Conservation (phyloP, 2,329 filamentous ascomycete genomes). For the Pezicula radicicola region DNA sequence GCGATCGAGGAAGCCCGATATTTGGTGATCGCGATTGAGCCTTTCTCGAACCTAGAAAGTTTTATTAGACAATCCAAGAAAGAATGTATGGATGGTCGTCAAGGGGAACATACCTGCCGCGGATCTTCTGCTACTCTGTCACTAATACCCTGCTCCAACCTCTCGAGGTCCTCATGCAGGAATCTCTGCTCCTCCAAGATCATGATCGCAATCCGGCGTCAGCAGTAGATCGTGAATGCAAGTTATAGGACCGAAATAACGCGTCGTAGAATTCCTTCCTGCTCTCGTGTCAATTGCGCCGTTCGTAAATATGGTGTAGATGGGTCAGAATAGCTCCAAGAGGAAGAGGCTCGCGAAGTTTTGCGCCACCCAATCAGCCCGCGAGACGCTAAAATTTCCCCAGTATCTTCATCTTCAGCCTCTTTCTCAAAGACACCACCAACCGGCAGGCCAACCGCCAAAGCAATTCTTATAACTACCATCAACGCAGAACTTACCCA, state of each 20-base stretch:
- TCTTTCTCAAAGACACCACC: slow-evolving; percentile 1
- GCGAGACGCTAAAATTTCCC: slow-evolving; percentile 13
- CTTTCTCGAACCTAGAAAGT: slow-evolving; percentile 73
- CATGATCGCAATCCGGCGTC: slow-evolving; percentile 46
- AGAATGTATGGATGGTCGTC: background rate
- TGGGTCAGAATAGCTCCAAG: background rate
- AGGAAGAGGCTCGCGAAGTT: background rate
- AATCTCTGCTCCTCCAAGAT: slow-evolving; percentile 90
- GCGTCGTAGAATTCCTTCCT: too few species aligned
- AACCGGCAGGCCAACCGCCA: background rate
- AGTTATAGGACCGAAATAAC: too few species aligned
- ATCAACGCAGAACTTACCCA: slow-evolving; percentile 1
- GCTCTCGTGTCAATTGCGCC: too few species aligned
- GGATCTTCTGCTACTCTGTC: slow-evolving; percentile 88
- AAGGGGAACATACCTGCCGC: slow-evolving; percentile 63
- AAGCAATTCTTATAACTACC: background rate
- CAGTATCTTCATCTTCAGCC: slow-evolving; percentile 7
- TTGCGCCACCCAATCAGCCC: slow-evolving; percentile 20
- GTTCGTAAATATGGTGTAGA: background rate
- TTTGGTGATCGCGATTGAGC: slow-evolving; percentile 87
- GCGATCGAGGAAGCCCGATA: slow-evolving; percentile 79
- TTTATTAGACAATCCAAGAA: slow-evolving; percentile 11
- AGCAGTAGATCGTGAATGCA: background rate
- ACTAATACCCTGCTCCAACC: slow-evolving; percentile 88
- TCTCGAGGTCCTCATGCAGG: slow-evolving; percentile 93